Base-by-base conservation (phyloP, 2,329 filamentous ascomycete genomes). In the Beauveria varroae region DNA sequence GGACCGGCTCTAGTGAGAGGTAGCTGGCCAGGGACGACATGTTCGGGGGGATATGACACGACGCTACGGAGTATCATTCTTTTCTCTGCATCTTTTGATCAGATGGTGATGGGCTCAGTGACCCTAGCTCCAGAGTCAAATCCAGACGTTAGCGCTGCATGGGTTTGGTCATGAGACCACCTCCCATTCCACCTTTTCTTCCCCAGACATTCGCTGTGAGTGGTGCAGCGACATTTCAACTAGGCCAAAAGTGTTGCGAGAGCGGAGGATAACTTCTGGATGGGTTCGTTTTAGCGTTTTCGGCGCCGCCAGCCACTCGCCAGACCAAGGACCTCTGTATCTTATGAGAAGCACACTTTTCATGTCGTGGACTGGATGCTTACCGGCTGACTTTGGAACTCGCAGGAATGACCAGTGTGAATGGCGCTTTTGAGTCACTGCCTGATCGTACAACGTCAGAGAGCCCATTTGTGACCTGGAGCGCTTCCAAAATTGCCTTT, bases 131-230 rank as follows among this genome's bases (percentile, higher is more conserved):
- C 26, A 55, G 50, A 62, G 43, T 57, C 53, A 62, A 62, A 62
- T 55, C 24, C 43, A 44, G 51, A 51, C 55, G 60, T 68, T 71
- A 69, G 69, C 69, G 68, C 68, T 65, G 66, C 65, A 67, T 67
- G 62, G 61, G 63, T 62, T 62, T 63, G 69, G 69, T 71, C 70
- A 70, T 71, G 69, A 66, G 70, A 71, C 68, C 68, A 63, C 54
- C 53, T 64, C 61, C 62, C 63, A 67, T 67, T 66, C 65, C 67
- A 64, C 63, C 64, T 62, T 52, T 63, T 57, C 26, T 54, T 28
- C 40, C 37, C 57, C 40, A 34, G 37, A 22, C 37, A 52, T 34
- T 52, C 57, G 34, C 26, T 52, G 24, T 59, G 57, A 59, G 57
- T 60, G 57, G 57, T 60, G 57, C 49, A 54, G 50, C 57, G 57